Conservation (phyloP, 2,329 filamentous ascomycete species). For the Mycosphaerella arachidis region DNA sequence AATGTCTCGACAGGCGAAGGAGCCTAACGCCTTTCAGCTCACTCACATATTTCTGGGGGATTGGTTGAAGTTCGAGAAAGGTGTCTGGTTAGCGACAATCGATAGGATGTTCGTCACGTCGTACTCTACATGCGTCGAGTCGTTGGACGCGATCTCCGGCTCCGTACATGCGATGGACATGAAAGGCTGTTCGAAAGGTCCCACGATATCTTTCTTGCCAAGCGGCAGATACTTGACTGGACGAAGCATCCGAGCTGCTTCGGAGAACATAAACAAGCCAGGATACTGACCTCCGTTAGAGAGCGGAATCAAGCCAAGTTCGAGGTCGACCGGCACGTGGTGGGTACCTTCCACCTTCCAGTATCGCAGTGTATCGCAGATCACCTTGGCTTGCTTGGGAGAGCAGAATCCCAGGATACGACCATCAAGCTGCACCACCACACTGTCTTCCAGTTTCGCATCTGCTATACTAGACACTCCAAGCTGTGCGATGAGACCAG, state of each 20-base stretch:
- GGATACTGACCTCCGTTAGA: slow-evolving; percentile 93
- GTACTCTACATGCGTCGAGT: slow-evolving; percentile 89
- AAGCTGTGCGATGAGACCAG: slow-evolving; percentile 69
- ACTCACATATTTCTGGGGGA: slow-evolving; percentile 95
- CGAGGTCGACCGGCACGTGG: slow-evolving; percentile 74
- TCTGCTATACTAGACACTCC: slow-evolving; percentile 73
- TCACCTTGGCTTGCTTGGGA: slow-evolving; percentile 72
- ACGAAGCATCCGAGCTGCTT: slow-evolving; percentile 78
- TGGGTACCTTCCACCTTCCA: slow-evolving; percentile 92
- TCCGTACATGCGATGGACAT: slow-evolving; percentile 96
- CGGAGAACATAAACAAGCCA: slow-evolving; percentile 88
- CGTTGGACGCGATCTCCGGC: slow-evolving; percentile 77
- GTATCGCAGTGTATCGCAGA: slow-evolving; percentile 81
- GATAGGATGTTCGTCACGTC: slow-evolving; percentile 95
- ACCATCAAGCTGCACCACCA: slow-evolving; percentile 86
- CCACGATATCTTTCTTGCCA: slow-evolving; percentile 80
- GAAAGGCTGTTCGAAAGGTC: slow-evolving; percentile 92
- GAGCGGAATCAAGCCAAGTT: slow-evolving; percentile 85
- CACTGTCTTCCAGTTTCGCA: slow-evolving; percentile 74
- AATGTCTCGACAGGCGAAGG: no score
- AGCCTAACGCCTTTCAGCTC: not conserved
- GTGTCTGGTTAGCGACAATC: slow-evolving; percentile 96
- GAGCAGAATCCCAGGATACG: slow-evolving; percentile 85
- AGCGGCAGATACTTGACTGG: slow-evolving; percentile 89
- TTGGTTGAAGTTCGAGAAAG: slow-evolving; percentile 98